phyloP scores from a whole-genome alignment of 23 red algal species.

The Gracilaria vermiculophylla region DNA sequence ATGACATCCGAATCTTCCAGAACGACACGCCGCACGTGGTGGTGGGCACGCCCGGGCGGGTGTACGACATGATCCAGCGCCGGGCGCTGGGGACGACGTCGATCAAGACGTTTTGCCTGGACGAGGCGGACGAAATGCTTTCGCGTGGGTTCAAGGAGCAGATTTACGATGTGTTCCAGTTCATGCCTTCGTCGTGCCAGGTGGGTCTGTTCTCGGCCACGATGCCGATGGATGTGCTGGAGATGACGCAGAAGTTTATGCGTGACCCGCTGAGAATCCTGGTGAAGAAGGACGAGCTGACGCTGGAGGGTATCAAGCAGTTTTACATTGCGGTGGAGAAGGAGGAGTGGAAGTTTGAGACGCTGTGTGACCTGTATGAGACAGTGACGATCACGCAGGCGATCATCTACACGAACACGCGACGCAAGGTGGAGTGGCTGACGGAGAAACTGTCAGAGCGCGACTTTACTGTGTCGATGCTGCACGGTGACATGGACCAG shows the following conservation, averaged over 20 bases:
- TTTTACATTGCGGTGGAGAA: constrained; percentile 88
- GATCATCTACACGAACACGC: constrained; percentile 93
- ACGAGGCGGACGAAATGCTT: constrained; percentile 99
- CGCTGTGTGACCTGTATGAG: constrained; percentile 91
- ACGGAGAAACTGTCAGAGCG: constrained; percentile 72
- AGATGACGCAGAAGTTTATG: constrained; percentile 99
- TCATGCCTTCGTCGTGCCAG: constrained; percentile 96
- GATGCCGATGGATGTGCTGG: constrained; percentile 94
- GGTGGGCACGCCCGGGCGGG: constrained; percentile 97
- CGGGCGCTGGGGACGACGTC: constrained; percentile 87
- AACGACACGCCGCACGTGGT: constrained; percentile 94
- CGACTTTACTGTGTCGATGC: constrained; percentile 90
- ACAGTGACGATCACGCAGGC: constrained; percentile 86
- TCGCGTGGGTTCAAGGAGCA: constrained; percentile 99
- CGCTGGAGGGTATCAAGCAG: constrained; percentile 93
- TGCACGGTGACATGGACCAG: constrained; percentile 97
- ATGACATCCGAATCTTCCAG: constrained; percentile 92
- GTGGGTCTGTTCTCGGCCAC: constrained; percentile 96
- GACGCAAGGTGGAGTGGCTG: constrained; percentile 94
- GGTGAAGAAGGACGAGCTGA: constrained; percentile 94
- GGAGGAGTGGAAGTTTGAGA: constrained; percentile 97
- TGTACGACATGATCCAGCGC: constrained; percentile 94
- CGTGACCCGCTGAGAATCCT: constrained; percentile 92
- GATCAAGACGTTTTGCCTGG: constrained; percentile 97
- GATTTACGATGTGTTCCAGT: constrained; percentile 99